Conservation (phyloP, 495 filamentous ascomycete species). For the Penicillium steckii region DNA sequence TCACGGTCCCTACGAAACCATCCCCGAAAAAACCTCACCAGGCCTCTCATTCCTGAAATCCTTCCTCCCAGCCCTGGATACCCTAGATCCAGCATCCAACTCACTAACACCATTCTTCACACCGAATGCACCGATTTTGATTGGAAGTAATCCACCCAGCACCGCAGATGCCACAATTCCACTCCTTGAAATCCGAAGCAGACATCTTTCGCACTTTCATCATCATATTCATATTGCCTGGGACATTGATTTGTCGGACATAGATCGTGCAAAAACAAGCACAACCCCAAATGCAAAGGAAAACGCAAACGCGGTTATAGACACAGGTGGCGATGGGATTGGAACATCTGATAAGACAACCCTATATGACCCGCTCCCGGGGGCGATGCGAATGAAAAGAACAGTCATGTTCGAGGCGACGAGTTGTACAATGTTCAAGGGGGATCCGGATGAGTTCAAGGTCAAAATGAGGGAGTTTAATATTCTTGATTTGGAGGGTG, state of each 20-base stretch:
- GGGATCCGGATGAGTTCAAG: constrained; percentile 23
- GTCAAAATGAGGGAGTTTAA: constrained; percentile 25
- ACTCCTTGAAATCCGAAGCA: constrained; percentile 18
- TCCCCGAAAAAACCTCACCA: constrained; percentile 12
- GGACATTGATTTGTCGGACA: constrained; percentile 22
- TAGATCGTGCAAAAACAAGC: not conserved
- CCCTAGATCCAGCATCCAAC: constrained; percentile 2
- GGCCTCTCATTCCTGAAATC: constrained; percentile 21
- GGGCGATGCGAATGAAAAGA: constrained; percentile 11
- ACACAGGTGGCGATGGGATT: too few relatives aligned
- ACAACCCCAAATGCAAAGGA: not conserved
- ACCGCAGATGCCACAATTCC: constrained; percentile 7
- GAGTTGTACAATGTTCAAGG: constrained; percentile 15
- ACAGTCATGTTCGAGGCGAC: constrained; percentile 30
- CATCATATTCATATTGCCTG: constrained; percentile 23
- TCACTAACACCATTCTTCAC: constrained; percentile 16
- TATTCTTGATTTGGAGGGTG: constrained; percentile 19
- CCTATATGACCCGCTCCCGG: constrained; percentile 10
- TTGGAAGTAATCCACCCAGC: constrained; percentile 18
- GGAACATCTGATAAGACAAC: not conserved
- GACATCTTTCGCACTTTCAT: constrained; percentile 13
- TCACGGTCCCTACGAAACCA: constrained; percentile 20
- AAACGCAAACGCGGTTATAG: not conserved
- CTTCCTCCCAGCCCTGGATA: constrained; percentile 23
- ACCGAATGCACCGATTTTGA: constrained; percentile 14